Percentiles rank a stretch among this genome's conserved stretches.
These are phyloP conservation scores for Penicillium alfredii DNA, from an alignment of 495 filamentous ascomycete genomes.

Conservation along the genomic window DNA sequence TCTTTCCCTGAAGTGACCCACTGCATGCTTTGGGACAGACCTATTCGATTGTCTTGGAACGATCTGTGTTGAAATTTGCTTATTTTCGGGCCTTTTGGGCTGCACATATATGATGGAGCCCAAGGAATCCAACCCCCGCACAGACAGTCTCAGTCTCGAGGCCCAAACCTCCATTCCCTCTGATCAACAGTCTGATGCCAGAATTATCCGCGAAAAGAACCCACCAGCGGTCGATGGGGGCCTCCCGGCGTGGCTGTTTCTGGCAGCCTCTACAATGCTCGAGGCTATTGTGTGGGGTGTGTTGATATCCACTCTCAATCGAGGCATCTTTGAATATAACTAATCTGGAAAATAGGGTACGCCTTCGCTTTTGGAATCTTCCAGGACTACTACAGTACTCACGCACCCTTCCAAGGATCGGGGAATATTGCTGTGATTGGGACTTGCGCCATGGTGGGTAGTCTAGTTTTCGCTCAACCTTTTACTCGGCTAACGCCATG, in stretches of 20 bases:
- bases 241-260: slow-evolving; percentile 57
- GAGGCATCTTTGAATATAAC: not conserved
- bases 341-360: slow-evolving; percentile 43
- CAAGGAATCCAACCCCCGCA: slow-evolving; percentile 8
- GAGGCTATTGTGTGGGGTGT: slow-evolving; percentile 61
- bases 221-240: slow-evolving; percentile 55
- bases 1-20: not conserved
- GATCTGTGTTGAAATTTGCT: not conserved
- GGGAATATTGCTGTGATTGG: slow-evolving; percentile 40
- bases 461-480: not conserved
- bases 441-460: slow-evolving; percentile 38
- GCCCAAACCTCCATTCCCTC: not conserved
- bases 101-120: slow-evolving; percentile 2
- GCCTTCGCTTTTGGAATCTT: slow-evolving; percentile 58
- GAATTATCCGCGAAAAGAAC: slow-evolving; percentile 1
- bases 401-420: slow-evolving; percentile 40
- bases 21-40: not conserved
- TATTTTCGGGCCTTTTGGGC: not conserved
- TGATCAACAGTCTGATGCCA: slow-evolving; percentile 4
- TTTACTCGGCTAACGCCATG: not conserved
- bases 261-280: slow-evolving; percentile 53
- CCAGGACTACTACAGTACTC: slow-evolving; percentile 49
- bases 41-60: too few species aligned
- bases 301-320: slow-evolving; percentile 4
- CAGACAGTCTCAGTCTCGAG: slow-evolving; percentile 2